Percentiles rank a stretch among this genome's conserved stretches.
phyloP scores from a whole-genome alignment of 2,329 filamentous ascomycete genomes.

The Neofusicoccum laricinum region DNA sequence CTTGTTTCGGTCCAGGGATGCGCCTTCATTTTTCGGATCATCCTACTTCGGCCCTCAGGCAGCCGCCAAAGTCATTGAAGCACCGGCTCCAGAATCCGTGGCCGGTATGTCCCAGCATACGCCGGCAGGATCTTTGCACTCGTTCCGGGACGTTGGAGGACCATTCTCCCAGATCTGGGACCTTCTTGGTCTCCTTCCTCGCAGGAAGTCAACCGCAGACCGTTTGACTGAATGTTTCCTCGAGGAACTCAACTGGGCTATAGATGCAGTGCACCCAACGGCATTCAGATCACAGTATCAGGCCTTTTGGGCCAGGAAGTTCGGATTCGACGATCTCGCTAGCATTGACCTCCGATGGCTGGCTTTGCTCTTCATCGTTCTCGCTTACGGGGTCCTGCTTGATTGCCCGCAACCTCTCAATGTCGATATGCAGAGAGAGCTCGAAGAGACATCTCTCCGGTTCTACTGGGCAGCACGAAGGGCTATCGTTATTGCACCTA shows the following conservation, averaged over 20 bases:
- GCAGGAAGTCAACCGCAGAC: constrained; percentile 38
- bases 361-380: constrained; percentile 41
- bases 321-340: constrained; percentile 40
- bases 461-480: constrained; percentile 43
- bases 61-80: constrained; percentile 23
- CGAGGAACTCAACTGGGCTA: constrained; percentile 36
- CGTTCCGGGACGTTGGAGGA: constrained; percentile 28
- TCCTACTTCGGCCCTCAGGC: constrained; percentile 24
- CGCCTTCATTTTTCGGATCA: constrained; percentile 23
- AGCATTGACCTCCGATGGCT: constrained; percentile 43
- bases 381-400: constrained; percentile 39
- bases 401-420: constrained; percentile 33
- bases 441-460: constrained; percentile 39
- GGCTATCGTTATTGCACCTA: constrained; percentile 42
- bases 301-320: constrained; percentile 39
- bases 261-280: constrained; percentile 36
- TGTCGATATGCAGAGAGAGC: constrained; percentile 34
- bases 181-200: constrained; percentile 38
- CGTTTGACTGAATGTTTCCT: constrained; percentile 35
- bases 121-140: constrained; percentile 22
- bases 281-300: constrained; percentile 38
- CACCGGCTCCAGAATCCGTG: constrained; percentile 21
- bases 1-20: constrained; percentile 22
- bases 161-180: constrained; percentile 42
- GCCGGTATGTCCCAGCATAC: constrained; percentile 21